phyloP scores from a whole-genome alignment of 202 grass and related monocot genomes.

The Musa balbisiana region DNA sequence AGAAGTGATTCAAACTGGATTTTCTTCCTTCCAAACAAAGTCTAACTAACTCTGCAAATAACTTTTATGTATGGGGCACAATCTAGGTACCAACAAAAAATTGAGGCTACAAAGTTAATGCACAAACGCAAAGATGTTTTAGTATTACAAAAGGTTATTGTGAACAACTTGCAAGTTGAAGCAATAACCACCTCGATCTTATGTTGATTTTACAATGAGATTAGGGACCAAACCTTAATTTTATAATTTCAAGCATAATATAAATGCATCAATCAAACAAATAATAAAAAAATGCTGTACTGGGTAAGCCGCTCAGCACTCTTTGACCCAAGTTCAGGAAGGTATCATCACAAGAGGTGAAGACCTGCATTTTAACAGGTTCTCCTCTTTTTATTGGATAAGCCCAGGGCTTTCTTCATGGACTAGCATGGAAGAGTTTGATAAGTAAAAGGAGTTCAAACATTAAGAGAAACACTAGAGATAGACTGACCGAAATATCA shows the following conservation, averaged over 20 bases:
- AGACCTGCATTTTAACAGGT: neutral
- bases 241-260: neutral
- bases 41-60: neutral
- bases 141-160: neutral
- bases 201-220: neutral
- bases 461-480: neutral
- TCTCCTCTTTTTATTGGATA: neutral
- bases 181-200: neutral
- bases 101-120: neutral
- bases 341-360: neutral
- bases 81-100: neutral
- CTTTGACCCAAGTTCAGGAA: neutral
- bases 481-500: slow-evolving; percentile 32
- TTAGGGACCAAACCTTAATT: neutral
- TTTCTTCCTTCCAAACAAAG: neutral
- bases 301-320: neutral
- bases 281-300: neutral
- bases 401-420: neutral
- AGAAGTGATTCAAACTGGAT: neutral
- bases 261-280: neutral
- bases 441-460: neutral
- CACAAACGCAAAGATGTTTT: neutral
- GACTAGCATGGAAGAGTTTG: neutral
- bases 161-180: neutral
- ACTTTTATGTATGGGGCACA: neutral